phyloP scores from a whole-genome alignment of 2,329 filamentous ascomycete species.

The Pyrenophora tritici-repentis region DNA sequence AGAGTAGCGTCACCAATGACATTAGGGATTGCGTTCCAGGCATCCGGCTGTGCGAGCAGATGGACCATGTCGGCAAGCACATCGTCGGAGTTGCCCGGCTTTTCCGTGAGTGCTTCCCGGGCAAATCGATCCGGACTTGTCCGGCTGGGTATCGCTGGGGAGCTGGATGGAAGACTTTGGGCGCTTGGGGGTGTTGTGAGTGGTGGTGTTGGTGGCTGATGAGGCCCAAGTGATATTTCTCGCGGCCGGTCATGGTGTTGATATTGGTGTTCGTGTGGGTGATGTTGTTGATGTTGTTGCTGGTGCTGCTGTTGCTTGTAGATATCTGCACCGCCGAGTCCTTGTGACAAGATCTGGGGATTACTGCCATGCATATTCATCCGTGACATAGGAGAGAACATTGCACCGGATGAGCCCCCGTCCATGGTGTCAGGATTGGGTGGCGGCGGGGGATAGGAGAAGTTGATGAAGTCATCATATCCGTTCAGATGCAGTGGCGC shows the following conservation, averaged over 20 bases:
- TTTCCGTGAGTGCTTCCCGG: not conserved
- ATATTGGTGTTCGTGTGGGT: no score
- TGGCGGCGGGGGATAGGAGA: not conserved
- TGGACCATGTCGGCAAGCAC: constrained; percentile 8
- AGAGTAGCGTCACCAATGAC: not conserved
- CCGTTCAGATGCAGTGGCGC: not conserved
- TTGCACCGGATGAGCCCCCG: not conserved
- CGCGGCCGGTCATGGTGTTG: no score
- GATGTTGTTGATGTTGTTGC: no score
- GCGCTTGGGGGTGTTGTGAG: constrained; percentile 2
- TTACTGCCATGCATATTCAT: constrained; percentile 3
- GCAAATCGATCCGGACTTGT: not conserved
- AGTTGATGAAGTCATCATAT: constrained; percentile 10
- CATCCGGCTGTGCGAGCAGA: constrained; percentile 4
- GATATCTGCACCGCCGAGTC: not conserved
- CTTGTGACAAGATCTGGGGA: not conserved
- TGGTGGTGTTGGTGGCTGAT: constrained; percentile 4
- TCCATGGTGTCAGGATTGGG: not conserved
- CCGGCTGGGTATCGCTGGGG: not conserved
- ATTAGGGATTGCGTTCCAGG: constrained; percentile 1
- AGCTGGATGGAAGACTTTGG: not conserved
- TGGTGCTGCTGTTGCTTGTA: not conserved
- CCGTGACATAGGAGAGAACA: not conserved
- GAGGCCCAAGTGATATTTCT: not conserved
- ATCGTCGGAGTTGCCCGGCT: not conserved